Evolutionary conservation across 83 land plant species (phyloP).

Genomic region (Isoetes engelmannii): DNA sequence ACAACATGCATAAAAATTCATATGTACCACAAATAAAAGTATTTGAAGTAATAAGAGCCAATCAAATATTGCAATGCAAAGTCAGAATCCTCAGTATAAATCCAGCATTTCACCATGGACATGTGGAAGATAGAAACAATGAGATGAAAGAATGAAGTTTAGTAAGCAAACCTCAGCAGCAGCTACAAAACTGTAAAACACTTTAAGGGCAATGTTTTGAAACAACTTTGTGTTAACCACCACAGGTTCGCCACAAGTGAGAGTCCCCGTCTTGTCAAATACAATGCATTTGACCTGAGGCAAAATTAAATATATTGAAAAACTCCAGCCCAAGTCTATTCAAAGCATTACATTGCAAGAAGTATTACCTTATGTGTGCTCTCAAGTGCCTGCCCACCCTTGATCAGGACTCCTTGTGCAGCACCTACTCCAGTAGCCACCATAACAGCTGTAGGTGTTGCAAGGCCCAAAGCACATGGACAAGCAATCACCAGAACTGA

Average conservation of each 20-base stretch:
- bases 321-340: too few species aligned
- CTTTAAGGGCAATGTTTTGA: conserved; percentile 41
- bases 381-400: conserved; percentile 90
- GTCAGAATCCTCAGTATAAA: too few species aligned
- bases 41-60: too few species aligned
- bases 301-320: too few species aligned
- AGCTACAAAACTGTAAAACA: conserved; percentile 55
- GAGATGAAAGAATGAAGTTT: too few species aligned
- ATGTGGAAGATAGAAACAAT: too few species aligned
- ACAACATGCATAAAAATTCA: not conserved
- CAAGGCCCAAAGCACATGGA: conserved; percentile 94
- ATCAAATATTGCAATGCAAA: too few species aligned
- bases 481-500: conserved; percentile 95
- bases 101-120: too few species aligned
- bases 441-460: conserved; percentile 98
- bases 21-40: too few species aligned
- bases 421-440: conserved; percentile 98
- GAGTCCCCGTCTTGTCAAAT: conserved; percentile 95
- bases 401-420: conserved; percentile 84
- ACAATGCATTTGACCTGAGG: conserved; percentile 66
- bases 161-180: conserved; percentile 56
- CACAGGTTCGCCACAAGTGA: conserved; percentile 76
- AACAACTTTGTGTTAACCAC: conserved; percentile 71
- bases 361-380: conserved; percentile 68
- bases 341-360: too few species aligned